A percentile compares a stretch with the other conserved stretches of the same genome.
Conservation (phyloP, 495 filamentous ascomycete genomes). For the Penicillium waksmanii region DNA sequence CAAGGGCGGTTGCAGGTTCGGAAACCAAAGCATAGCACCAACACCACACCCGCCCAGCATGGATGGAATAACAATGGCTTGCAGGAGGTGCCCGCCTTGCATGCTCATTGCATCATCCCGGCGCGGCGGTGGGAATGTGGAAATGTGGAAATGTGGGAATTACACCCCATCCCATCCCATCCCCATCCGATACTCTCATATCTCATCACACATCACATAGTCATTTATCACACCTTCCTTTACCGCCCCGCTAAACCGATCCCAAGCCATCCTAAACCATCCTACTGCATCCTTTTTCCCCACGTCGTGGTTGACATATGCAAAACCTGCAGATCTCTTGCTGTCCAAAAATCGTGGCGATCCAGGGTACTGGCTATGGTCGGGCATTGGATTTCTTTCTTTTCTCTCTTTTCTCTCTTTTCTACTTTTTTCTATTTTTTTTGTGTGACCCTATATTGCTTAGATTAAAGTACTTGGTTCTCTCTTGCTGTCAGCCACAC, state of each 20-base stretch:
- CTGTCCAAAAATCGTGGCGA: background rate
- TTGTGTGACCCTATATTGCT: too few species aligned
- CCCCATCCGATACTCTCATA: background rate
- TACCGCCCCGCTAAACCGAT: background rate
- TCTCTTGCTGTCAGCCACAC: background rate
- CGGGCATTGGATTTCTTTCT: background rate
- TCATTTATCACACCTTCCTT: background rate
- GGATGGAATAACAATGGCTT: conserved; percentile 16
- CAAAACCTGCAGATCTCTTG: conserved; percentile 15
- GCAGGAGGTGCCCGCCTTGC: conserved; percentile 24
- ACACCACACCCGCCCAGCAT: background rate
- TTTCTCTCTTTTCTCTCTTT: too few species aligned
- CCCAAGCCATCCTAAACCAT: too few species aligned
- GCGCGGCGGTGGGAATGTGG: background rate
- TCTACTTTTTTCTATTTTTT: too few species aligned
- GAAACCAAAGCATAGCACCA: conserved; percentile 9
- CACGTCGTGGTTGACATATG: conserved; percentile 20
- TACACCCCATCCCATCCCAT: too few species aligned
- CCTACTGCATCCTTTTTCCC: background rate
- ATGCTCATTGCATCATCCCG: conserved; percentile 27
- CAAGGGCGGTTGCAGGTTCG: conserved; percentile 4
- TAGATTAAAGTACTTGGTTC: background rate
- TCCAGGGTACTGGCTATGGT: background rate
- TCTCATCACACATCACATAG: background rate
- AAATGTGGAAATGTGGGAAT: background rate